Evolutionary conservation across 139 green algal genomes (phyloP), one percentile per base, ranked within the genome.

Genomic region (Yamagishiella unicocca): DNA sequence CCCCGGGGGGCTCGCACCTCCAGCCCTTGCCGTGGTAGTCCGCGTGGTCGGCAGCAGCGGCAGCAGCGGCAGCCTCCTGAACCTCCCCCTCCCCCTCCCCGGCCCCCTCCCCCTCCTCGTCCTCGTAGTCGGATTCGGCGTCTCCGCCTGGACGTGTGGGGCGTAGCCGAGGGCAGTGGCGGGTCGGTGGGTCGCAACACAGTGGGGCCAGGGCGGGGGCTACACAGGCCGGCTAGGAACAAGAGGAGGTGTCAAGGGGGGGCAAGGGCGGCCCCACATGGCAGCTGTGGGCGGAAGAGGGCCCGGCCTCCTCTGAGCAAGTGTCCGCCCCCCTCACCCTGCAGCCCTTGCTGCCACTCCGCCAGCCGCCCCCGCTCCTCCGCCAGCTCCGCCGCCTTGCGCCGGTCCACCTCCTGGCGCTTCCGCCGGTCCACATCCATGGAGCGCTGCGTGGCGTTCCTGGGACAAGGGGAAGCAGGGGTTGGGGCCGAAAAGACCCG

Each of bases 61-160:
- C 53, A 38, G 86, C 87, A 31, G 17, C 45, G 55, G 33, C 50
- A 7, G 17, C 40, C 70, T 77, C 61, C 77, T 78, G 35, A 33
- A 1, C 27, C 45, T 43, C 40, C 38, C 22, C 72, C 35, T 33
- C 19, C 72, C 7, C 70, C 62, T 29, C 58, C n/a, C n/a, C n/a
- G n/a, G n/a, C n/a, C n/a, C n/a, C n/a, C 68, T 70, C 76, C 0
- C 62, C 89, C 29, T 88, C 85, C 67, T 90, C 74, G 64, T 92
- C 90, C 43, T 95, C 93, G 62, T 94, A 94, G 46, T 95, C 93
- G 50, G 90, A 94, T 27, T 85, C 79, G 40, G 61, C 92, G 84
- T 45, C 83, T 55, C 33, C 45, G 53, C 19, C 76, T 27, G 5
- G 42, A 82, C 22, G 17, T 67, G 58, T 21, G 58, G 58, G 19